Conservation (phyloP, 73 alveolate species). For the Paramecium sexaurelia region DNA sequence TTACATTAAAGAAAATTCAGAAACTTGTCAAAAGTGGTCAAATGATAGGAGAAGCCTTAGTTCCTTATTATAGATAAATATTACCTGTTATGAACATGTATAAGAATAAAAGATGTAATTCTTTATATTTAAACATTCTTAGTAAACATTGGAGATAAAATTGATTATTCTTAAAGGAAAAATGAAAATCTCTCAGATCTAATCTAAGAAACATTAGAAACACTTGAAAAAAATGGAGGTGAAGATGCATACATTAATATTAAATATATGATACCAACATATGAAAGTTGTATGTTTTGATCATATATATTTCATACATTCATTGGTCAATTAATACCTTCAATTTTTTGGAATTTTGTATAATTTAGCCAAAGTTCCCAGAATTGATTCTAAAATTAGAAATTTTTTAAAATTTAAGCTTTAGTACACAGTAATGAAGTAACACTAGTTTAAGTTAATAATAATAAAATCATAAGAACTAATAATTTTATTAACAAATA, state of each 20-base stretch:
- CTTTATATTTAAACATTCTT: not conserved
- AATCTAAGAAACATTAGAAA: slow-evolving; percentile 97
- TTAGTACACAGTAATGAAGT: too few relatives aligned
- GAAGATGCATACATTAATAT: slow-evolving; percentile 99
- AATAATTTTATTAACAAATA: too few relatives aligned
- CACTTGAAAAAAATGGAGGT: slow-evolving; percentile 98
- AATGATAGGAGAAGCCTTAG: slow-evolving; percentile 97
- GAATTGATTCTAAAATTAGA: too few relatives aligned
- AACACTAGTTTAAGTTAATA: too few relatives aligned
- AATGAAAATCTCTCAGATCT: slow-evolving; percentile 94
- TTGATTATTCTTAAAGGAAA: slow-evolving; percentile 95
- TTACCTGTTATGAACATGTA: slow-evolving; percentile 94
- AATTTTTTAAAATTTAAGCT: too few relatives aligned
- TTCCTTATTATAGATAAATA: slow-evolving; percentile 97
- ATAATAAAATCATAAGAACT: too few relatives aligned
- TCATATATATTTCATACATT: not conserved
- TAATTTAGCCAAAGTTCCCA: too few relatives aligned
- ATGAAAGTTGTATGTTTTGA: slow-evolving; percentile 94
- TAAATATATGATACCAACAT: slow-evolving; percentile 99
- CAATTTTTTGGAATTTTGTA: too few relatives aligned
- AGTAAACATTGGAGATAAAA: slow-evolving; percentile 92
- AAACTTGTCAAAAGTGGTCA: slow-evolving; percentile 89
- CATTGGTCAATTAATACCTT: too few relatives aligned
- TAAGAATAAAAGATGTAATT: slow-evolving; percentile 87
- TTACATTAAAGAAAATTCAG: slow-evolving; percentile 92